These are phyloP conservation scores for Trametes punicea DNA, from an alignment of 768 basidiomycete genomes.

Conservation along the genomic window DNA sequence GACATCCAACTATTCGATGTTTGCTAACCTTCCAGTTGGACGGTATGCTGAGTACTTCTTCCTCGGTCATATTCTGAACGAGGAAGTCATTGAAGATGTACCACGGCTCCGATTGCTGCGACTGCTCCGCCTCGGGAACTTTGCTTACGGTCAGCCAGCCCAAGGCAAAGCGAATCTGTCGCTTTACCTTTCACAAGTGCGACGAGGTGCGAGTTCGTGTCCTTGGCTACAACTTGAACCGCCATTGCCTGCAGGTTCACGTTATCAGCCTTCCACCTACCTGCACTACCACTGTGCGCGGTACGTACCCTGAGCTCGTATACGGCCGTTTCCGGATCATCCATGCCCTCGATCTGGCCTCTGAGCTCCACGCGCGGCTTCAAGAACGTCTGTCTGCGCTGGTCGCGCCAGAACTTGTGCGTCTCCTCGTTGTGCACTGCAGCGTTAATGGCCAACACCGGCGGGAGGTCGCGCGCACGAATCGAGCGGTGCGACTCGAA, in stretches of 20 bases:
- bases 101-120: slow-evolving; percentile 55
- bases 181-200: slow-evolving; percentile 77
- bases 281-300: too few species aligned
- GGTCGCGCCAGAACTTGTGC: slow-evolving; percentile 73
- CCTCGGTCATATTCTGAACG: slow-evolving; percentile 79
- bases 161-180: neutral
- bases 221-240: slow-evolving; percentile 72
- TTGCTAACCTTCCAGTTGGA: slow-evolving; percentile 86
- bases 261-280: neutral
- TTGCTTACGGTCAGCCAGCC: neutral
- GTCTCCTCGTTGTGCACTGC: slow-evolving; percentile 75
- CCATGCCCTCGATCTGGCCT: slow-evolving; percentile 57
- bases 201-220: slow-evolving; percentile 77
- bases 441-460: slow-evolving; percentile 84
- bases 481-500: slow-evolving; percentile 71
- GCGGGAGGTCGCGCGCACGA: slow-evolving; percentile 65
- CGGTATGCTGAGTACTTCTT: slow-evolving; percentile 85
- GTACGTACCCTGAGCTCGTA: slow-evolving; percentile 73
- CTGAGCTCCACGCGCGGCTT: slow-evolving; percentile 50
- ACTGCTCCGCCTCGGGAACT: slow-evolving; percentile 69
- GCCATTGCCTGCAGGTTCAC: slow-evolving; percentile 65
- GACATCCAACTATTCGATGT: neutral
- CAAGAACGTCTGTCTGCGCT: slow-evolving; percentile 55
- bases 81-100: slow-evolving; percentile 96
- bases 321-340: slow-evolving; percentile 50